Base-by-base conservation (phyloP, 2,329 filamentous ascomycete genomes). In the Paecilomyces sp. region DNA sequence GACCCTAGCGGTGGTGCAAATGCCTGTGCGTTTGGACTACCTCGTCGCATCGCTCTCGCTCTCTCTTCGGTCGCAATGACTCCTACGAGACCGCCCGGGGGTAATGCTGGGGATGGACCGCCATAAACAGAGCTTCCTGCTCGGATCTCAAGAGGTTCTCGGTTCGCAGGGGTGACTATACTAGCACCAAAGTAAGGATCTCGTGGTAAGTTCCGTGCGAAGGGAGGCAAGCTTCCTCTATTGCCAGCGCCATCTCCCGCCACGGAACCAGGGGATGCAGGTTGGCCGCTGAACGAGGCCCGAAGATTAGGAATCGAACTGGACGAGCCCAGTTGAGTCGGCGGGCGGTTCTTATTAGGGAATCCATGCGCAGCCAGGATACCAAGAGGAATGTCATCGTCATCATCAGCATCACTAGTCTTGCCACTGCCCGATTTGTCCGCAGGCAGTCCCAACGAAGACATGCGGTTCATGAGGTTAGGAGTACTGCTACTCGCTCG, bases 321-420 rank as follows among this genome's bases (percentile, higher is more conserved):
- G 69, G 85, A 84, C 59, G 79, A 83, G 63, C 78, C 83, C 28
- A 91, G 79, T 53, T 85, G 84, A 28, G 83, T 87, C 0, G 91
- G 91, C 13, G 91, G 88, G 18, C 90, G 85, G 66, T 85, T 88
- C 75, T 86, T 91, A 73, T 82, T 86, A 0, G 92, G 92, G 68
- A 96, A 96, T 2, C 92, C 92, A 71, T 96, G 91, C 1, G 92
- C 92, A 58, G 91, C 89, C 22, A 96, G 79, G 65, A 96, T 94
- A 12, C 88, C 92, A 50, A 96, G 79, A 0, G 92, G 92, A 12
- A 96, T 84, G 67, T 96, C 92, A 60, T 96, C 92, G 66, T 96
- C 92, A 60, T 92, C 90, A 41, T 91, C 89, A 0, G 86, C 88
- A 3, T 76, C 74, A 57, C 69, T 71, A 62, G 71, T 74, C 66